A percentile compares a stretch with the other conserved stretches of the same genome.
These are phyloP conservation scores for Simplicillium sp. DNA, from an alignment of 2,329 filamentous ascomycete species.

Conservation along the genomic window DNA sequence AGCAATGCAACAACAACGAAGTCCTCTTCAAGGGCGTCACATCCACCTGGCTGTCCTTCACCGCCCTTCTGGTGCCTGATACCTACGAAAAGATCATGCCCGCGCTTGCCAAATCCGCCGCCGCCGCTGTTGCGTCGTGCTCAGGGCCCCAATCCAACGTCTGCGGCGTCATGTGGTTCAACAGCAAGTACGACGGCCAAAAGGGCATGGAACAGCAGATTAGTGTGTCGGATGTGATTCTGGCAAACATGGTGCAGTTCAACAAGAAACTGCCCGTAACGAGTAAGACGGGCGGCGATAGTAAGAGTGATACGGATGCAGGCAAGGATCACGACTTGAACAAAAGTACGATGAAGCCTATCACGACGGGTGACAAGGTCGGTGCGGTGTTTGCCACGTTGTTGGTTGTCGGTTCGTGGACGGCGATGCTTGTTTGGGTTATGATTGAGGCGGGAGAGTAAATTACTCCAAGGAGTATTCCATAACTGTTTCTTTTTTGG, in stretches of 20 bases:
- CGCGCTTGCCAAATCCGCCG: conserved; percentile 39
- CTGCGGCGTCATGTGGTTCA: conserved; percentile 47
- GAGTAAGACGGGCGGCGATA: conserved; percentile 39
- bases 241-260: conserved; percentile 40
- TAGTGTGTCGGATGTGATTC: conserved; percentile 43
- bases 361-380: conserved; percentile 33
- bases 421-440: conserved; percentile 37
- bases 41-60: conserved; percentile 44
- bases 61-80: conserved; percentile 43
- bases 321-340: conserved; percentile 25
- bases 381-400: conserved; percentile 37
- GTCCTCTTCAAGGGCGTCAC: conserved; percentile 55
- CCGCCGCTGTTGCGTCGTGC: conserved; percentile 44
- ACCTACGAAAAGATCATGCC: conserved; percentile 37
- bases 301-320: conserved; percentile 31
- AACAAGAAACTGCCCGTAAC: conserved; percentile 31
- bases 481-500: no score
- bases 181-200: conserved; percentile 40
- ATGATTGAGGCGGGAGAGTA: conserved; percentile 18
- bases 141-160: conserved; percentile 37
- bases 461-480: no score
- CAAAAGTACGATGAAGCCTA: conserved; percentile 18
- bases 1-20: conserved; percentile 53
- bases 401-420: conserved; percentile 27
- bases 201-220: conserved; percentile 49